phyloP scores from a whole-genome alignment of 257 asterid genomes.

The Nicotiana sylvestris region DNA sequence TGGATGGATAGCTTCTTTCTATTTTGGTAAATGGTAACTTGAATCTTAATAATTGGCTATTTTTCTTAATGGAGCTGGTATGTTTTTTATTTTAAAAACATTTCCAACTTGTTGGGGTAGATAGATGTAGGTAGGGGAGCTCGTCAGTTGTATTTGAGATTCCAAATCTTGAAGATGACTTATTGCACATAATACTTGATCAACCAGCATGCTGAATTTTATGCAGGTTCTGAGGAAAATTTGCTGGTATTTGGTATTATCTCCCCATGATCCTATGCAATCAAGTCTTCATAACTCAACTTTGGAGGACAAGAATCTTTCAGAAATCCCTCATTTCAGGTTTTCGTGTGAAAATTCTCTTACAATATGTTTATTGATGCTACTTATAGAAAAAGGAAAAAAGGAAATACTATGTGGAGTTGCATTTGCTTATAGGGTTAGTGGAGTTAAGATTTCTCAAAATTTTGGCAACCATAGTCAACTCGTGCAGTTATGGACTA shows the following conservation, averaged over 20 bases:
- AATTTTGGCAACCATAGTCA: background rate
- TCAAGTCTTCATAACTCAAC: conserved; percentile 94
- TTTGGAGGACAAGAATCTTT: conserved; percentile 88
- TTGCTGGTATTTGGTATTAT: conserved; percentile 87
- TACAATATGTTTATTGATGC: conserved; percentile 14
- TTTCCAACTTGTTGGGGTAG: background rate
- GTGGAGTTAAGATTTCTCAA: background rate
- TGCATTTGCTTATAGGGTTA: background rate
- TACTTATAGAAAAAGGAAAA: background rate
- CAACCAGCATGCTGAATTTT: background rate
- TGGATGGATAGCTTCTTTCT: background rate
- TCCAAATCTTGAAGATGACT: background rate
- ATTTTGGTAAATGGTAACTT: background rate
- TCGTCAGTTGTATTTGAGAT: background rate
- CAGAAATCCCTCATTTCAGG: conserved; percentile 91
- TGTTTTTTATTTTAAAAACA: background rate
- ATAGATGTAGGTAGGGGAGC: background rate
- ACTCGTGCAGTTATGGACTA: background rate
- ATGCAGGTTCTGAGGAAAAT: conserved; percentile 86
- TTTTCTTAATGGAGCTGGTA: background rate
- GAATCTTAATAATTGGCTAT: background rate
- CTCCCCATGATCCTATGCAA: conserved; percentile 96
- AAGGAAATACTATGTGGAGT: background rate
- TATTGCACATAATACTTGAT: background rate
- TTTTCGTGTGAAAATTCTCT: conserved; percentile 12